These are phyloP conservation scores for Umbelopsis ramanniana DNA, from an alignment of 192 early-diverging fungal genomes.

Conservation along the genomic window DNA sequence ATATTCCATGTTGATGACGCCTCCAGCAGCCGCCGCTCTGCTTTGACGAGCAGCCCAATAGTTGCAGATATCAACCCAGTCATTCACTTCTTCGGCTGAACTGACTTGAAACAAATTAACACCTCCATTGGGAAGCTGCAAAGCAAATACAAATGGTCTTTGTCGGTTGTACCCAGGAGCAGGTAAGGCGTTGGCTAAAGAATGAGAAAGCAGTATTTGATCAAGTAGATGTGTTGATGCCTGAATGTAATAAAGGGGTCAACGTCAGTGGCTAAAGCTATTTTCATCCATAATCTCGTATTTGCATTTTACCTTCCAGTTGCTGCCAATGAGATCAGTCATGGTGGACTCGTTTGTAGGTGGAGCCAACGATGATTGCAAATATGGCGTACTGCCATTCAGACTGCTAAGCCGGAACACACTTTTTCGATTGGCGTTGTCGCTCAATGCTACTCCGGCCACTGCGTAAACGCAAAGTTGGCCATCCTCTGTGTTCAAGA, in stretches of 20 bases:
- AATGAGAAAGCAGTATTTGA: constrained; percentile 71
- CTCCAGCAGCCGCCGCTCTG: constrained; percentile 71
- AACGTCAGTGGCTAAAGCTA: not conserved
- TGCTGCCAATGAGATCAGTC: not conserved
- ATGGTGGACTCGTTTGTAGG: not conserved
- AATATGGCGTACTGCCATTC: not conserved
- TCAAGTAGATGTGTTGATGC: constrained; percentile 43
- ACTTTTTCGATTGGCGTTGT: constrained; percentile 36
- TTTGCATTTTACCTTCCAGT: not conserved
- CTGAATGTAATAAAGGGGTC: constrained; percentile 17
- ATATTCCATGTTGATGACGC: constrained; percentile 72
- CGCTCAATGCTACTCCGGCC: constrained; percentile 8
- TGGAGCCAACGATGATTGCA: not conserved
- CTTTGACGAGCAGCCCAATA: constrained; percentile 82
- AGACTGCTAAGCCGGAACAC: constrained; percentile 27
- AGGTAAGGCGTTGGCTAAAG: constrained; percentile 82
- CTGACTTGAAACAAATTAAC: constrained; percentile 88
- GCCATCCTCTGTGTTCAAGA: constrained; percentile 72
- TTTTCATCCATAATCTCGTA: not conserved
- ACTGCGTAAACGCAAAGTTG: constrained; percentile 51
- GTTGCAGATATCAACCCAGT: constrained; percentile 77
- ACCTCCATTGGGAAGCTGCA: constrained; percentile 79
- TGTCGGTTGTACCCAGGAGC: constrained; percentile 82
- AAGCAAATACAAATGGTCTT: constrained; percentile 83
- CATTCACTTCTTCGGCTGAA: constrained; percentile 67